Percentiles rank a stretch among this genome's conserved stretches.
These are phyloP conservation scores for Fusarium xylarioides DNA, from an alignment of 2,329 filamentous ascomycete species.

Conservation along the genomic window DNA sequence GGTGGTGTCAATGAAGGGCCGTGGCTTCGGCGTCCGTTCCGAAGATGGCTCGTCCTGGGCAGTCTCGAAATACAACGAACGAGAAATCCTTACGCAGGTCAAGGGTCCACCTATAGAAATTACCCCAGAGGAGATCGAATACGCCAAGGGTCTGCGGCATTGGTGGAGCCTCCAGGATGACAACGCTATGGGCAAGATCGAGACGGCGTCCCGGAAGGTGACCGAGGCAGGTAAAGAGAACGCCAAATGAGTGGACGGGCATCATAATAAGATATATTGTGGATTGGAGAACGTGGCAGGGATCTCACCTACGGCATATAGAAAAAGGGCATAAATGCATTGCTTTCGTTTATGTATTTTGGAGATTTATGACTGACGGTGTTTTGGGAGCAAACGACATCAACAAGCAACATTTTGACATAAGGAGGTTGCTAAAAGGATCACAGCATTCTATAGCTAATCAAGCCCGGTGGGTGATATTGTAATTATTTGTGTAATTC, in stretches of 20 bases:
- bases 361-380: background rate
- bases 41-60: conserved; percentile 69
- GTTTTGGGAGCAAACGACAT: conserved; percentile 10
- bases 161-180: conserved; percentile 62
- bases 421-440: background rate
- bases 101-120: conserved; percentile 69
- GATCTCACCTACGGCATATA: conserved; percentile 7
- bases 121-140: conserved; percentile 57
- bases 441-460: background rate
- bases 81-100: conserved; percentile 59
- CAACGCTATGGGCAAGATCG: conserved; percentile 57
- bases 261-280: background rate
- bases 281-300: conserved; percentile 17
- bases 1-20: conserved; percentile 61
- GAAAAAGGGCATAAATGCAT: conserved; percentile 3
- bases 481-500: conserved; percentile 1
- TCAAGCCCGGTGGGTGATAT: background rate
- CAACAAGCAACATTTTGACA: background rate
- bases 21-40: conserved; percentile 65
- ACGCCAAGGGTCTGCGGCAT: conserved; percentile 58
- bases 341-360: conserved; percentile 10
- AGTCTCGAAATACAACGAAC: conserved; percentile 61
- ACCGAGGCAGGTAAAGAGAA: conserved; percentile 43
- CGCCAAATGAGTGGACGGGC: conserved; percentile 32
- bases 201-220: conserved; percentile 55